Evolutionary conservation across 176 grass and related monocot genomes (phyloP).

Genomic region (Echinochloa phyllopogon): DNA sequence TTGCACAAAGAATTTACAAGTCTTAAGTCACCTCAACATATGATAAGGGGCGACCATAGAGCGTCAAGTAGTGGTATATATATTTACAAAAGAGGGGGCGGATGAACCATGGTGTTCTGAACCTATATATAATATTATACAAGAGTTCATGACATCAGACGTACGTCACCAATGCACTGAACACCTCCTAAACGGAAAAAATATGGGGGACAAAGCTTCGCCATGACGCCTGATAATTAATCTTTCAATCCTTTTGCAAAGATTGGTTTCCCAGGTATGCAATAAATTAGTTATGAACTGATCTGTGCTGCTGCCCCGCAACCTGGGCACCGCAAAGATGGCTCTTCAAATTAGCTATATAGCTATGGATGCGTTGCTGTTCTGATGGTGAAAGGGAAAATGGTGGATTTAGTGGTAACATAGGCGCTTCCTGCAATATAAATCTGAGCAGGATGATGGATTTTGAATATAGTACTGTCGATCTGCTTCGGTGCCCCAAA

Average conservation of each 20-base stretch:
- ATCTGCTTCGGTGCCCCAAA: slow-evolving; percentile 55
- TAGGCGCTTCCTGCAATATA: slow-evolving; percentile 61
- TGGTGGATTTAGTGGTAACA: slow-evolving; percentile 55
- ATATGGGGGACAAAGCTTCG: background rate
- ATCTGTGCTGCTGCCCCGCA: slow-evolving; percentile 37
- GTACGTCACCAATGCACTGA: slow-evolving; percentile 1
- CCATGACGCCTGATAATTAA: slow-evolving; percentile 21
- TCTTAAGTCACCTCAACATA: slow-evolving; percentile 22
- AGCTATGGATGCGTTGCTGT: slow-evolving; percentile 57
- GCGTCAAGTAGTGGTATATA: background rate
- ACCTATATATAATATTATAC: slow-evolving; percentile 24
- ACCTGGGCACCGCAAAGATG: slow-evolving; percentile 52
- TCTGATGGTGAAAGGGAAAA: slow-evolving; percentile 60
- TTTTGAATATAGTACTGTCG: slow-evolving; percentile 61
- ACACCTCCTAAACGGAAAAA: slow-evolving; percentile 42
- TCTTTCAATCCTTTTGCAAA: slow-evolving; percentile 38
- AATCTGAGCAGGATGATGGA: slow-evolving; percentile 74
- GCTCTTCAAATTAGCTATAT: slow-evolving; percentile 65
- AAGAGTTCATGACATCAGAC: slow-evolving; percentile 11
- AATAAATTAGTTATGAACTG: slow-evolving; percentile 40
- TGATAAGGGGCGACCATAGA: background rate
- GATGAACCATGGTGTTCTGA: background rate
- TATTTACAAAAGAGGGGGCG: slow-evolving; percentile 29
- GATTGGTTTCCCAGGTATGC: background rate
- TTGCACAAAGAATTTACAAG: slow-evolving; percentile 11